phyloP scores from a whole-genome alignment of 2,329 filamentous ascomycete species.

The Penicillium sp. region DNA sequence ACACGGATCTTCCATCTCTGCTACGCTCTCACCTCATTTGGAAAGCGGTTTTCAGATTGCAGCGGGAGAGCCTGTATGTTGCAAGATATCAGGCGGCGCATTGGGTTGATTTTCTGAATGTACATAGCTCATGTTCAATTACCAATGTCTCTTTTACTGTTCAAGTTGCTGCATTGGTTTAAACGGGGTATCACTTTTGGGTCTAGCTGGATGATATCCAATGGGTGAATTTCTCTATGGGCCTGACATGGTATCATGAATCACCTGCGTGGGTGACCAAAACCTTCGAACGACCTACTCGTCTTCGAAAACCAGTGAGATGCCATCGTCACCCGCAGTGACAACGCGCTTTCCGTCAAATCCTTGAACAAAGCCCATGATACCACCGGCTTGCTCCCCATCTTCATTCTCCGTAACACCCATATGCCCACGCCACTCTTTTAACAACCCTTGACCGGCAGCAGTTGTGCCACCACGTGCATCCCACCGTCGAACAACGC shows the following conservation, averaged over 20 bases:
- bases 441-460: conserved; percentile 63
- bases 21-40: conserved; percentile 2
- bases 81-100: conserved; percentile 23
- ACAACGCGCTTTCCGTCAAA: conserved; percentile 69
- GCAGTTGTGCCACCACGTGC: conserved; percentile 60
- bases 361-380: conserved; percentile 81
- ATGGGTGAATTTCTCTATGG: no score
- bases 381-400: conserved; percentile 76
- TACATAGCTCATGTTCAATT: conserved; percentile 34
- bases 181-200: no score
- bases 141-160: conserved; percentile 18
- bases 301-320: conserved; percentile 45
- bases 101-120: conserved; percentile 32
- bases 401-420: conserved; percentile 43
- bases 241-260: conserved; percentile 25
- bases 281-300: conserved; percentile 3
- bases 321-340: conserved; percentile 80
- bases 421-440: conserved; percentile 82
- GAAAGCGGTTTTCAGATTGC: conserved; percentile 14
- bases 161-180: neutral
- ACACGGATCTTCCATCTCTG: conserved; percentile 7
- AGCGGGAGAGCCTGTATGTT: conserved; percentile 6
- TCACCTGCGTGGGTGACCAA: conserved; percentile 6
- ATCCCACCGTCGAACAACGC: conserved; percentile 86
- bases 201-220: no score